phyloP scores from a whole-genome alignment of 2,329 filamentous ascomycete species.

The Cercospora sojina region DNA sequence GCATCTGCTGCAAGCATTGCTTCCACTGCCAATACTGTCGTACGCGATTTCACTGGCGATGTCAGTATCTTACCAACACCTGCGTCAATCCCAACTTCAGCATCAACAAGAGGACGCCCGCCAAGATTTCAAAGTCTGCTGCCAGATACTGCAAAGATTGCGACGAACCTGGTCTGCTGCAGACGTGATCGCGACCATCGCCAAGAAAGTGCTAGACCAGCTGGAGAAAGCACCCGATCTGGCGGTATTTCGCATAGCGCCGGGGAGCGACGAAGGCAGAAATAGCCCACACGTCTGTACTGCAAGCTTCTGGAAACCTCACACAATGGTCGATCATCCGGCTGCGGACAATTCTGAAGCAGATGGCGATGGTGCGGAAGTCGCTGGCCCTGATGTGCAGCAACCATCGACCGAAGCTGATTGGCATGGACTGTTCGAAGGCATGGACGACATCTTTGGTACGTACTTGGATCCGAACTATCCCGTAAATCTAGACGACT shows the following conservation, averaged over 20 bases:
- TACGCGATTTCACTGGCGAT: constrained; percentile 57
- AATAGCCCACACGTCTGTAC: constrained; percentile 25
- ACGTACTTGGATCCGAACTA: constrained; percentile 39
- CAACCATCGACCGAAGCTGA: constrained; percentile 14
- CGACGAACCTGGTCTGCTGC: constrained; percentile 49
- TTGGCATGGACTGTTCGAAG: constrained; percentile 33
- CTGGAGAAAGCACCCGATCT: constrained; percentile 33
- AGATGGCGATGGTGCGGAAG: constrained; percentile 6
- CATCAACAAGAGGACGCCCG: constrained; percentile 50
- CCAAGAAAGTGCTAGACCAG: constrained; percentile 36
- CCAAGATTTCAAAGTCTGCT: constrained; percentile 47
- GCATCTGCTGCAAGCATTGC: constrained; percentile 46
- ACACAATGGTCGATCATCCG: constrained; percentile 24
- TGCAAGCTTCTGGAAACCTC: constrained; percentile 23
- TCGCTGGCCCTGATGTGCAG: not conserved
- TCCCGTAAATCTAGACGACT: constrained; percentile 37
- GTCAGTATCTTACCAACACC: constrained; percentile 57
- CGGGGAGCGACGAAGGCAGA: constrained; percentile 13
- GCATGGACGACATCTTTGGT: constrained; percentile 38
- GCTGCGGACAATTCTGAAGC: constrained; percentile 7
- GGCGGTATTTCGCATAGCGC: constrained; percentile 31
- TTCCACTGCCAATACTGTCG: constrained; percentile 56
- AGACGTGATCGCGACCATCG: constrained; percentile 45
- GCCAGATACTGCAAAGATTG: constrained; percentile 45
- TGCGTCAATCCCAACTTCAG: constrained; percentile 53